These are phyloP conservation scores for Achlya hypogyna DNA, from an alignment of 352 stramenopile genomes.

Conservation along the genomic window DNA sequence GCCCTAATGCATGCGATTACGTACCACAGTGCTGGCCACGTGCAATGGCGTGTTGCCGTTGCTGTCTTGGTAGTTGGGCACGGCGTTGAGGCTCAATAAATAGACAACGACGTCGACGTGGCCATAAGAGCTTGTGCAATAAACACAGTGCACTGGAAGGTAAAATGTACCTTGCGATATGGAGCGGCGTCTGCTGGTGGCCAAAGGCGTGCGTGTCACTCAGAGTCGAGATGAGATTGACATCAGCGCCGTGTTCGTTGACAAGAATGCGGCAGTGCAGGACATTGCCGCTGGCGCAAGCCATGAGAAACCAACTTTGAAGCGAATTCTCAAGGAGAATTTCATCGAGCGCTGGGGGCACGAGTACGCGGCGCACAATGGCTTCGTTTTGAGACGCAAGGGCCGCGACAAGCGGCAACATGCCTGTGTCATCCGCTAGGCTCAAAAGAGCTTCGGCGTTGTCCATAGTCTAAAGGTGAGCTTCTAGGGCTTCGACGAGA, in stretches of 20 bases:
- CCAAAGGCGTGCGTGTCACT: conserved; percentile 74
- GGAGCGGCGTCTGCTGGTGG: conserved; percentile 54
- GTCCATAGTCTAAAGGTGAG: conserved; percentile 9
- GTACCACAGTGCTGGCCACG: conserved; percentile 40
- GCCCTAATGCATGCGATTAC: background rate
- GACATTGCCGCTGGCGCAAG: conserved; percentile 54
- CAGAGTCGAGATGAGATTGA: conserved; percentile 70
- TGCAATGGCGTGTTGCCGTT: conserved; percentile 78
- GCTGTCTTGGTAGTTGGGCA: conserved; percentile 62
- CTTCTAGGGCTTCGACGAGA: too few relatives aligned
- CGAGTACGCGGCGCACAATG: conserved; percentile 63
- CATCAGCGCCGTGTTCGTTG: conserved; percentile 38
- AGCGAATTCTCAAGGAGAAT: conserved; percentile 66
- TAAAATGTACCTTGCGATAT: conserved; percentile 35
- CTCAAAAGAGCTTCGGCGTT: conserved; percentile 41
- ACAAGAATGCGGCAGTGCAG: conserved; percentile 70
- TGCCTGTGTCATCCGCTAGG: conserved; percentile 35
- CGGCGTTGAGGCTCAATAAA: conserved; percentile 52
- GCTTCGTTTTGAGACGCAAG: conserved; percentile 60
- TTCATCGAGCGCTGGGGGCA: conserved; percentile 55
- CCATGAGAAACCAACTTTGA: conserved; percentile 66
- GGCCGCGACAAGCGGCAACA: conserved; percentile 60
- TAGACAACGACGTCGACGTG: conserved; percentile 54
- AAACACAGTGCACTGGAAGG: background rate
- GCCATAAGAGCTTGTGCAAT: conserved; percentile 36